phyloP scores from a whole-genome alignment of 192 early-diverging fungal species.

The Gonapodya prolifera region DNA sequence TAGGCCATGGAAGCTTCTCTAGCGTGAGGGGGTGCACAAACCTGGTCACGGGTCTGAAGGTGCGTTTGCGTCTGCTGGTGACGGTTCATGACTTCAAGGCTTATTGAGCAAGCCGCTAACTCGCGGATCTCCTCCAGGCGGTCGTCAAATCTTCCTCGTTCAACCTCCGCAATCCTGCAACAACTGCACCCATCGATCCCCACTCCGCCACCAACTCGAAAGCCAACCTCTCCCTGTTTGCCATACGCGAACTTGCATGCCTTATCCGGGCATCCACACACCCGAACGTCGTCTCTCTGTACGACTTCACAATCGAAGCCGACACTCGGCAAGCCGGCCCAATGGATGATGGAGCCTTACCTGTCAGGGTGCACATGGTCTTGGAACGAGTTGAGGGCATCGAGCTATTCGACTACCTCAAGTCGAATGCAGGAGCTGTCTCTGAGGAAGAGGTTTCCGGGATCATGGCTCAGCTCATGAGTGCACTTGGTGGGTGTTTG shows the following conservation, averaged over 20 bases:
- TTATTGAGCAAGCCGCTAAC: too few species aligned
- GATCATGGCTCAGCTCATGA: neutral
- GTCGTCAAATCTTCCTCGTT: neutral
- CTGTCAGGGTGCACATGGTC: neutral
- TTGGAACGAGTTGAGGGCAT: conserved; percentile 1
- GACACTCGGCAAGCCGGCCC: neutral
- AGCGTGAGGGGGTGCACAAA: neutral
- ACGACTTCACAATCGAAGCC: neutral
- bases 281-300: neutral
- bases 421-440: neutral
- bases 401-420: conserved; percentile 5
- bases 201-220: neutral
- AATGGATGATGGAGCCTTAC: neutral
- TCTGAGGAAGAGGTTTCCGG: neutral
- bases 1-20: neutral
- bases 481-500: neutral
- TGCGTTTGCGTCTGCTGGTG: too few species aligned
- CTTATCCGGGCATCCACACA: neutral
- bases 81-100: too few species aligned
- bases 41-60: neutral
- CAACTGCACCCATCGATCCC: neutral
- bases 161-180: neutral
- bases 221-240: neutral
- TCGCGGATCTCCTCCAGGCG: neutral
- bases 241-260: neutral